These are phyloP conservation scores for Umbelopsis sp. DNA, from an alignment of 192 early-diverging fungal species.

Conservation along the genomic window DNA sequence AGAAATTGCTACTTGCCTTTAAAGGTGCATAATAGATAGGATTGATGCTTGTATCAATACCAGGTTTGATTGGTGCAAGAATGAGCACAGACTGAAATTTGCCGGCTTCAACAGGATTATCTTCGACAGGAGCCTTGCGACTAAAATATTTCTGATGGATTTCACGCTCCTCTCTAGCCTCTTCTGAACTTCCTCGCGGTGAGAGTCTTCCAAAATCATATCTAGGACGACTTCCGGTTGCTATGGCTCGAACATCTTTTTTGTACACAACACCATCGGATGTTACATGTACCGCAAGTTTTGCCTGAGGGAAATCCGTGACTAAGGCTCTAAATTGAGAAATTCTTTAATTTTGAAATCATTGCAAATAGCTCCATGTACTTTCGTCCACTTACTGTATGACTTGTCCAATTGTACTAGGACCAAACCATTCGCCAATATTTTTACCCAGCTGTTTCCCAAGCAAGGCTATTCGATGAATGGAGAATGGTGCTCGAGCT, in stretches of 20 bases:
- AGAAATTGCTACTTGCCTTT: constrained; percentile 46
- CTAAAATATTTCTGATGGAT: constrained; percentile 17
- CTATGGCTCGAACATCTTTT: constrained; percentile 63
- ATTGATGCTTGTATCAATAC: constrained; percentile 83
- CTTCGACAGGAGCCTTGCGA: not conserved
- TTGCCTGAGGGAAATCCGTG: constrained; percentile 54
- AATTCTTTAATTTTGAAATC: constrained; percentile 23
- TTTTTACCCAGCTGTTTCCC: constrained; percentile 86
- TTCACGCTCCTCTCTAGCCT: constrained; percentile 14
- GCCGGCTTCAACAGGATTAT: not conserved
- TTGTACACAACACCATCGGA: constrained; percentile 85
- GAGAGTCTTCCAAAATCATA: constrained; percentile 32
- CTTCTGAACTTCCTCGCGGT: constrained; percentile 32
- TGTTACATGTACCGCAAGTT: constrained; percentile 74
- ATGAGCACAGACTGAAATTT: constrained; percentile 76
- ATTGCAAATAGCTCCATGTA: constrained; percentile 28
- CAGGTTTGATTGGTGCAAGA: constrained; percentile 85
- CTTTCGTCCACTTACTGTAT: constrained; percentile 59
- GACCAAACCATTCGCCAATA: constrained; percentile 98
- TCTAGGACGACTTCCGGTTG: constrained; percentile 37
- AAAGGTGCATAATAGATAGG: constrained; percentile 78
- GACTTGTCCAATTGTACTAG: constrained; percentile 82
- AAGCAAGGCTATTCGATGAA: constrained; percentile 85
- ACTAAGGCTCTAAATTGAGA: constrained; percentile 57
- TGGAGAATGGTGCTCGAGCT: constrained; percentile 78